phyloP scores from a whole-genome alignment of 257 asterid genomes.

The Schizonepeta tenuifolia region DNA sequence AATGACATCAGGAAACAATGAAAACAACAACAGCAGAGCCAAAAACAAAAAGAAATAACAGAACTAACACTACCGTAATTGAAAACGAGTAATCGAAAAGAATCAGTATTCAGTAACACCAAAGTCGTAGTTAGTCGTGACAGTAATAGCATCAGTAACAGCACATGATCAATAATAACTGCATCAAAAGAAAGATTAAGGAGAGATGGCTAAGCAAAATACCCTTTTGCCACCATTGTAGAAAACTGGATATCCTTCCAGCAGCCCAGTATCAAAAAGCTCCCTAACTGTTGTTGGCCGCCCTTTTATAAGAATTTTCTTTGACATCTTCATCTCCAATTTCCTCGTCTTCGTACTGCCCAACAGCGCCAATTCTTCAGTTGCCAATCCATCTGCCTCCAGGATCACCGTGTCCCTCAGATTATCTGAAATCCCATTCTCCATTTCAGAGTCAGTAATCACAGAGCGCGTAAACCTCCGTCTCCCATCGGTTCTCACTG shows the following conservation, averaged over 20 bases:
- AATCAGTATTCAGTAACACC: not conserved
- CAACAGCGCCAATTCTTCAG: slow-evolving; percentile 35
- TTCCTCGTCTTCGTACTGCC: slow-evolving; percentile 50
- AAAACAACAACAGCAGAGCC: not conserved
- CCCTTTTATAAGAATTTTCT: slow-evolving; percentile 59
- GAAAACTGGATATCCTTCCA: slow-evolving; percentile 97
- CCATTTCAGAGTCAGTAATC: slow-evolving; percentile 43
- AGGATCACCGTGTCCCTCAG: slow-evolving; percentile 51
- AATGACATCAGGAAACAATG: not conserved
- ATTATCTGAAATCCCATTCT: slow-evolving; percentile 42
- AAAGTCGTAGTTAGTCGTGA: not conserved
- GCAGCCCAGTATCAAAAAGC: slow-evolving; percentile 88
- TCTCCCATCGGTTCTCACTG: slow-evolving; percentile 29
- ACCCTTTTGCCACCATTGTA: slow-evolving; percentile 98
- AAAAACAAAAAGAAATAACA: not conserved
- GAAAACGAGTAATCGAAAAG: not conserved
- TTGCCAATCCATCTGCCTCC: slow-evolving; percentile 51
- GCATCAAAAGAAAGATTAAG: slow-evolving; percentile 4
- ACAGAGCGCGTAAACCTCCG: slow-evolving; percentile 67
- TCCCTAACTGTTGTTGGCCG: slow-evolving; percentile 86
- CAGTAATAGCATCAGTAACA: not conserved
- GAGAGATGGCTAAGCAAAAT: slow-evolving; percentile 12
- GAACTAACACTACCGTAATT: not conserved
- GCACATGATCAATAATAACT: not conserved
- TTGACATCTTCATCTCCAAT: slow-evolving; percentile 72